Conservation (phyloP, 2,329 filamentous ascomycete species). For the Atkinsonella hypoxylon region DNA sequence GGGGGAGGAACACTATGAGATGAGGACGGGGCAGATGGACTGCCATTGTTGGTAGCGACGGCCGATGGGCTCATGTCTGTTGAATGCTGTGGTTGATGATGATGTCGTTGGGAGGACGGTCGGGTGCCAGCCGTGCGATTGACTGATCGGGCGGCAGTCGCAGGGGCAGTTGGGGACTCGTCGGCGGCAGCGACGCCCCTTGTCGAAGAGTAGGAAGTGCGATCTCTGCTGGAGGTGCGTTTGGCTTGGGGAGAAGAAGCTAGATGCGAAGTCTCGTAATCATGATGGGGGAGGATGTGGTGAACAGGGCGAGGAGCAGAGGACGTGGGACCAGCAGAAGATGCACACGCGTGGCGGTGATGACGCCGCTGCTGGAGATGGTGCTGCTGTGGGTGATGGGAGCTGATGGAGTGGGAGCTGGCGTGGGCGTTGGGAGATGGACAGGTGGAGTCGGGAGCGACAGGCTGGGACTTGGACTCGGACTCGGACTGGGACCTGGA, state of each 20-base stretch:
- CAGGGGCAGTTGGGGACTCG: slow-evolving; percentile 19
- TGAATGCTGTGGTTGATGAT: slow-evolving; percentile 18
- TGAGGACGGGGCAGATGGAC: slow-evolving; percentile 37
- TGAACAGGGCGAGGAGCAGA: slow-evolving; percentile 23
- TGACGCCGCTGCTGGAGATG: slow-evolving; percentile 18
- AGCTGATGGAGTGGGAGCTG: slow-evolving; percentile 1
- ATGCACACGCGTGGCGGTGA: slow-evolving; percentile 28
- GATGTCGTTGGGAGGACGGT: slow-evolving; percentile 24
- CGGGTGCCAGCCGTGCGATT: slow-evolving; percentile 40
- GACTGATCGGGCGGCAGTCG: slow-evolving; percentile 16
- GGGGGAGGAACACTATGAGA: slow-evolving; percentile 30
- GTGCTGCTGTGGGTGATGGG: slow-evolving; percentile 7
- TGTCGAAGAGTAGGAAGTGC: slow-evolving; percentile 22
- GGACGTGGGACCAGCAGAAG: slow-evolving; percentile 13
- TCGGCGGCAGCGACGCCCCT: slow-evolving; percentile 37
- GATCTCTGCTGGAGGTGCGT: slow-evolving; percentile 55
- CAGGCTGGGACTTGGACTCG: background rate
- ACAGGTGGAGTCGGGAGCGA: background rate
- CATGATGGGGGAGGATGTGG: slow-evolving; percentile 43
- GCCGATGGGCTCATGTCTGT: slow-evolving; percentile 39
- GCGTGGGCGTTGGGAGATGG: background rate
- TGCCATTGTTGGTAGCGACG: slow-evolving; percentile 37
- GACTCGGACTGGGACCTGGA: background rate
- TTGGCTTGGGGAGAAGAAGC: slow-evolving; percentile 41
- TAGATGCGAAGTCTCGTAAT: slow-evolving; percentile 62